Conservation (phyloP, 805 yeast species). For the Hanseniaspora singularis region DNA sequence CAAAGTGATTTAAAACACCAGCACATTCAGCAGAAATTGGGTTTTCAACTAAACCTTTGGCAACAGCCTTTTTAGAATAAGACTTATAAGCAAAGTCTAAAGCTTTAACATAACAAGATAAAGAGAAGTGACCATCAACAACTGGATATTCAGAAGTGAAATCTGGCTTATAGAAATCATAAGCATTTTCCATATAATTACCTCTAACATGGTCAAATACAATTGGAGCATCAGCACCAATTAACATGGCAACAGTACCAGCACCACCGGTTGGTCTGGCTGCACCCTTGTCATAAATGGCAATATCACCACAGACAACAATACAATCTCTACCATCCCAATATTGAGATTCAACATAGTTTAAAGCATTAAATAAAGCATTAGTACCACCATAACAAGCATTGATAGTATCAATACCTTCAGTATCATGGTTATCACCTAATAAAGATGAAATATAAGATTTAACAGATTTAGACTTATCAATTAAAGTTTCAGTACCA, state of each 20-base stretch:
- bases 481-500: conserved; percentile 94
- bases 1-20: conserved; percentile 64
- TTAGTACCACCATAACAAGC: conserved; percentile 99
- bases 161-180: conserved; percentile 97
- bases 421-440: conserved; percentile 78
- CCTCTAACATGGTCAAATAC: conserved; percentile 86
- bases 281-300: conserved; percentile 90
- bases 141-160: conserved; percentile 92
- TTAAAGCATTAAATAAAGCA: conserved; percentile 83
- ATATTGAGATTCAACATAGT: conserved; percentile 89
- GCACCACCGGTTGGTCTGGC: conserved; percentile 99
- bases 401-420: conserved; percentile 90
- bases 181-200: conserved; percentile 89
- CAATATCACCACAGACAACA: conserved; percentile 96
- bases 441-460: conserved; percentile 90
- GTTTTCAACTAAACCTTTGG: conserved; percentile 36
- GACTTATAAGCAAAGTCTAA: conserved; percentile 73
- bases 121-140: conserved; percentile 93
- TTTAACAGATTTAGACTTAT: conserved; percentile 93
- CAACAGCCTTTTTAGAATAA: conserved; percentile 65
- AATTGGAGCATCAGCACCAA: conserved; percentile 96
- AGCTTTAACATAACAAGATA: conserved; percentile 88
- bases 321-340: conserved; percentile 99
- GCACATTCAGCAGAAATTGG: conserved; percentile 43
- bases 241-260: conserved; percentile 85